Base-by-base conservation (phyloP, 1,284 basidiomycete species). In the Rhodofomes roseus region DNA sequence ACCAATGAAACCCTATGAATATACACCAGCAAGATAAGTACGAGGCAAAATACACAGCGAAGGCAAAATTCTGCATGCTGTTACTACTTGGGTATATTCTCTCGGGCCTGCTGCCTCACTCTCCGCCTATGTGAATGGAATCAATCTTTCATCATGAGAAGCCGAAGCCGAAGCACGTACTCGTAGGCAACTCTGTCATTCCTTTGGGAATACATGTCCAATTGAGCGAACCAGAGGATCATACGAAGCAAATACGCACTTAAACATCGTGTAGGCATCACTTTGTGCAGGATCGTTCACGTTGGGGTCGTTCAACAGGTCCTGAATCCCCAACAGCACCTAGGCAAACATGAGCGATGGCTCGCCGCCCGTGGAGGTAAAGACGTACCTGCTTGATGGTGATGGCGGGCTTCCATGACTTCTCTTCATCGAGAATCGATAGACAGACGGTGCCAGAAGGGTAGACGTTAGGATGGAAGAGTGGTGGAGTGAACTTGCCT, bases 391-490 rank as follows among this genome's bases (percentile, higher is more conserved):
- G 96, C 75, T 99, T 99, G 77, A 99, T 95, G 1, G 96, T 99
- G 69, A 99, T 98, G 1, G 95, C 92, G 11, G 97, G 95, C 74
- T 98, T 98, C 97, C 97, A 99, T 5, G 89, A 90, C 76, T 99
- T 99, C 76, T 99, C 97, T 73, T 99, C 97, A 72, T 99, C 96
- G 41, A 99, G 78, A 71, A 99, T 99, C 16, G 95, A 98, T 23
- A 99, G 81, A 73, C 97, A 99, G 55, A 99, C 96, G 22, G 97
- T 99, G 27, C 97, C 97, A 18, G 95, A 98, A 0, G 97, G 97
- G 74, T 98, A 99, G 56, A 99, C 95, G 73, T 99, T 99, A 29
- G 96, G 96, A 74, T 99, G 96, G 79, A 98, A 99, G 54, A 98
- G 80, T 29, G 96, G 92, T 1, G 97, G 96, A 1, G 88, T 83